These are phyloP conservation scores for Symmetrospora coprosmae DNA, from an alignment of 768 basidiomycete genomes.

Conservation along the genomic window DNA sequence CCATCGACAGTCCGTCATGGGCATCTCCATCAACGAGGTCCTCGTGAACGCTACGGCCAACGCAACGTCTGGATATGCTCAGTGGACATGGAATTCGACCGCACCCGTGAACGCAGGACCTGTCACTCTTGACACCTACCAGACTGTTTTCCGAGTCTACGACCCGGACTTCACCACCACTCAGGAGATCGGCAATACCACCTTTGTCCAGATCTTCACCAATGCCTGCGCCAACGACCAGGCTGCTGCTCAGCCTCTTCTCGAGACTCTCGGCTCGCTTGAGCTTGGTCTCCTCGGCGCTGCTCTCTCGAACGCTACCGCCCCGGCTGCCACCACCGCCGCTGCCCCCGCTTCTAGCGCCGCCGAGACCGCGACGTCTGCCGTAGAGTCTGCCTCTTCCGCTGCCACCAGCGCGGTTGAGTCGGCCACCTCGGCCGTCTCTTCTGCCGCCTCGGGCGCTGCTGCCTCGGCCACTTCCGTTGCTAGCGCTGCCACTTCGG, in stretches of 20 bases:
- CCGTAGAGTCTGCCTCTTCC: neutral
- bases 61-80: neutral
- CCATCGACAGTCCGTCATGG: no score
- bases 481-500: neutral
- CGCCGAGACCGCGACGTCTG: neutral
- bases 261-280: neutral
- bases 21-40: neutral
- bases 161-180: slow-evolving; percentile 10
- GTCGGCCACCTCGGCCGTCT: neutral
- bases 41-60: slow-evolving; percentile 10
- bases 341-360: neutral
- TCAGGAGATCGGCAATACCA: slow-evolving; percentile 6
- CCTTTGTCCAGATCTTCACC: slow-evolving; percentile 9
- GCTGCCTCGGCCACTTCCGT: neutral
- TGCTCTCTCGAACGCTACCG: neutral
- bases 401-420: neutral
- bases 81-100: slow-evolving; percentile 8
- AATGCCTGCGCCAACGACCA: slow-evolving; percentile 13
- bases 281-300: slow-evolving; percentile 6
- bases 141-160: slow-evolving; percentile 15
- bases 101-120: neutral
- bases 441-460: neutral
- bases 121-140: slow-evolving; percentile 12
- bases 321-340: neutral
- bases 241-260: slow-evolving; percentile 6